phyloP scores from a whole-genome alignment of 768 basidiomycete genomes.

The Pisolithus orientalis region DNA sequence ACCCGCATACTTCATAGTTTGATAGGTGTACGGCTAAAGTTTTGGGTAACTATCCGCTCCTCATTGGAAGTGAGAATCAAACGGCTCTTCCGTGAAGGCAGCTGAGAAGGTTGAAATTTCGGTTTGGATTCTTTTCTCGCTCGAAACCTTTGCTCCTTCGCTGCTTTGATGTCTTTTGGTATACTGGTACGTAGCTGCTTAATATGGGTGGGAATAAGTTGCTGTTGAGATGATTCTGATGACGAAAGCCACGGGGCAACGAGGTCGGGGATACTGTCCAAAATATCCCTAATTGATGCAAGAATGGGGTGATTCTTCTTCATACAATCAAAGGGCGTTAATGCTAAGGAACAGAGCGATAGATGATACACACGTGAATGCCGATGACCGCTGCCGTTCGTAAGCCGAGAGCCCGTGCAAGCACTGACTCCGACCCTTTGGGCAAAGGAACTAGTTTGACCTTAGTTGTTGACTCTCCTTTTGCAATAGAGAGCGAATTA shows the following conservation, averaged over 20 bases:
- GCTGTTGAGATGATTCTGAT: slow-evolving; percentile 3
- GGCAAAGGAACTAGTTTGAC: slow-evolving; percentile 62
- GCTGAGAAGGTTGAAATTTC: slow-evolving; percentile 7
- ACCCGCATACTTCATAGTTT: too few species aligned
- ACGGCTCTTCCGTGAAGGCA: slow-evolving; percentile 14
- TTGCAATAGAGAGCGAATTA: slow-evolving; percentile 41
- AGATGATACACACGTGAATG: slow-evolving; percentile 49
- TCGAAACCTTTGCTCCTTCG: slow-evolving; percentile 50
- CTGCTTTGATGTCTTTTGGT: slow-evolving; percentile 72
- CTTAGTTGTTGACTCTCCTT: slow-evolving; percentile 17
- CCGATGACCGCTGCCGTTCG: slow-evolving; percentile 62
- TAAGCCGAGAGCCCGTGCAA: slow-evolving; percentile 61
- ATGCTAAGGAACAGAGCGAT: not conserved
- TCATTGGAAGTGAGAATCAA: slow-evolving; percentile 12
- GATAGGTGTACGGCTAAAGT: too few species aligned
- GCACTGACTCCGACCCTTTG: slow-evolving; percentile 52
- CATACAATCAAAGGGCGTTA: not conserved
- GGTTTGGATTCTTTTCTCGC: slow-evolving; percentile 45
- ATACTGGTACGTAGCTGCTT: slow-evolving; percentile 76
- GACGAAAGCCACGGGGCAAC: slow-evolving; percentile 60
- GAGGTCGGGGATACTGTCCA: slow-evolving; percentile 48
- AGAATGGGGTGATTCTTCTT: slow-evolving; percentile 40
- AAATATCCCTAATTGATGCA: slow-evolving; percentile 28
- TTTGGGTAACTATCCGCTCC: slow-evolving; percentile 1
- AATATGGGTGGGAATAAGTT: slow-evolving; percentile 65